Conservation (phyloP, 179 eudicot species). For the Silene noctiflora region DNA sequence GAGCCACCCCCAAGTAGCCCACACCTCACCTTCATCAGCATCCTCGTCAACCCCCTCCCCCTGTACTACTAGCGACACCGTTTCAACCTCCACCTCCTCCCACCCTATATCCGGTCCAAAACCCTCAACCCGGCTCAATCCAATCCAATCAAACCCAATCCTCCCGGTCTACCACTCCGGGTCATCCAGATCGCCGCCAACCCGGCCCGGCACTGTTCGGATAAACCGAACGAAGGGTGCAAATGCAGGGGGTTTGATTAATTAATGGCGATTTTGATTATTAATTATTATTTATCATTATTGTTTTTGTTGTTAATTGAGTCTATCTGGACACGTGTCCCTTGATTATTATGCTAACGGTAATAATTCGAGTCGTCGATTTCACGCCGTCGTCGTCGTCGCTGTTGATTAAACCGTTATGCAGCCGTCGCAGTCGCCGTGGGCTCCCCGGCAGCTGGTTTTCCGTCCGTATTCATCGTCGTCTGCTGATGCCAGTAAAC, state of each 20-base stretch:
- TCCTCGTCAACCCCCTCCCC: not conserved
- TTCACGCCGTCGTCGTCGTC: not conserved
- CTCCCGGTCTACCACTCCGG: not conserved
- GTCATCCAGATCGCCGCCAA: not conserved
- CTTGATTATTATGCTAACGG: constrained; percentile 17
- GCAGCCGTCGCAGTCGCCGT: constrained; percentile 20
- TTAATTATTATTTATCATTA: not conserved
- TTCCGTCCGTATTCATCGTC: constrained; percentile 53
- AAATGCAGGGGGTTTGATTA: constrained; percentile 5
- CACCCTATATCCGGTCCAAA: not conserved
- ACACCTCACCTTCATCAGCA: not conserved
- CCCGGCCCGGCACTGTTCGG: not conserved
- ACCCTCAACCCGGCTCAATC: not conserved
- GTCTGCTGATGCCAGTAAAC: constrained; percentile 32
- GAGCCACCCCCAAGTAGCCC: not conserved
- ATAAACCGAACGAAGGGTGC: not conserved
- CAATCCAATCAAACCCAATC: no score
- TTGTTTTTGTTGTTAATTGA: constrained; percentile 6
- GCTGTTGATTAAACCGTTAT: not conserved
- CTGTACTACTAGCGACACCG: not conserved
- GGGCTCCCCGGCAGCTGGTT: constrained; percentile 58
- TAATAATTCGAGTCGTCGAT: not conserved
- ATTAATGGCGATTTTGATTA: constrained; percentile 6
- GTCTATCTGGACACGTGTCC: not conserved
- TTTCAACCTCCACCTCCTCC: not conserved